A percentile compares a stretch with the other conserved stretches of the same genome.
These are phyloP conservation scores for Penicillium bovifimosum DNA, from an alignment of 495 filamentous ascomycete species.

Conservation along the genomic window DNA sequence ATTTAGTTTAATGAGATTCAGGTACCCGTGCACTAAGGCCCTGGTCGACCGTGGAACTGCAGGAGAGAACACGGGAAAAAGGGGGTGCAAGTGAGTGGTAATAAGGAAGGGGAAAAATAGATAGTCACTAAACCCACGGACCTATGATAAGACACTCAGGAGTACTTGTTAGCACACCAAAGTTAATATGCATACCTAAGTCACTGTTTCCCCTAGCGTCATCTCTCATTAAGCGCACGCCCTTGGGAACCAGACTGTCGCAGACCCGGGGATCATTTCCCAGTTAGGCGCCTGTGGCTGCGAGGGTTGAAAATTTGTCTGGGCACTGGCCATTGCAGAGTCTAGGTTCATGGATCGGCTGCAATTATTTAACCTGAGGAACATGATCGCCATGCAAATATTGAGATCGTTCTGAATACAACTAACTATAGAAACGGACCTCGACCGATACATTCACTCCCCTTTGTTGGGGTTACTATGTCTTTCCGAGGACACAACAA, in stretches of 20 bases:
- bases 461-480: too few relatives aligned
- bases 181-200: neutral
- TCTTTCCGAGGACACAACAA: too few relatives aligned
- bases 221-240: conserved; percentile 2
- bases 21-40: conserved; percentile 22
- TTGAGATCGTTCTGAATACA: neutral
- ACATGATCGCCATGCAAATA: neutral
- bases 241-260: neutral
- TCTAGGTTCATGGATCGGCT: conserved; percentile 5
- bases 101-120: neutral
- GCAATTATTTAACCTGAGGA: neutral
- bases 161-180: neutral
- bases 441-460: too few relatives aligned
- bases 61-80: conserved; percentile 10
- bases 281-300: conserved; percentile 5
- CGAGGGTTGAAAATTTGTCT: conserved; percentile 5
- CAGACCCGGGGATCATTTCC: conserved; percentile 15
- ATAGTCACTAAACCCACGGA: neutral
- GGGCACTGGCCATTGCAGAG: conserved; percentile 3
- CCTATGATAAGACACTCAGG: neutral
- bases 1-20: conserved; percentile 15
- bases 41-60: neutral
- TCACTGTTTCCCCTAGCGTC: conserved; percentile 6
- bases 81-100: conserved; percentile 7
- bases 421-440: neutral